phyloP scores from a whole-genome alignment of 1,139 yeast species.

The Kurtzmaniella quercitrusa region DNA sequence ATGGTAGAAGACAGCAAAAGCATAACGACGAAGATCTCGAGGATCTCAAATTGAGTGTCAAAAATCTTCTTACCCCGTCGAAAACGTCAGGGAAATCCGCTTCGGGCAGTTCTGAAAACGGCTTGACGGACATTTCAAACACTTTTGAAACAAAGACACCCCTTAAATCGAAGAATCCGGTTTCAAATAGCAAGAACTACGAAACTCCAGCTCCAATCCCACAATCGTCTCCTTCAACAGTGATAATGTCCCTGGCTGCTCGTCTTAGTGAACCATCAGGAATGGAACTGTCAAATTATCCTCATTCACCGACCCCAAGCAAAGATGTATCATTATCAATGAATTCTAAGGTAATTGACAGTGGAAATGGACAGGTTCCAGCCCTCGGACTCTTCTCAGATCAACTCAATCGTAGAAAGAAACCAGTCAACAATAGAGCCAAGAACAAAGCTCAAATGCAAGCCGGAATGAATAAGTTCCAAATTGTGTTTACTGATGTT shows the following conservation, averaged over 20 bases:
- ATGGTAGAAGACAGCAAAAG: conserved; percentile 9
- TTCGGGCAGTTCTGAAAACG: background rate
- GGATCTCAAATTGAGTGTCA: background rate
- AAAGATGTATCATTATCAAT: conserved; percentile 16
- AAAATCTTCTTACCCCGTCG: background rate
- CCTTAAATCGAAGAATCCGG: background rate
- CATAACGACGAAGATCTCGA: conserved; percentile 5
- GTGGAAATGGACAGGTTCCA: conserved; percentile 23
- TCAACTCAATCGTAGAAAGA: conserved; percentile 12
- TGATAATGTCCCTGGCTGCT: conserved; percentile 21
- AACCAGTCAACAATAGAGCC: conserved; percentile 5
- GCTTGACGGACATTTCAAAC: background rate
- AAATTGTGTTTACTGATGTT: conserved; percentile 50
- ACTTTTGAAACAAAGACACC: conserved; percentile 1
- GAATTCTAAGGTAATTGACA: conserved; percentile 6
- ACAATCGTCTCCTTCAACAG: conserved; percentile 31
- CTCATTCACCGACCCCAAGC: conserved; percentile 42
- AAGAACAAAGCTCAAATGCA: conserved; percentile 32
- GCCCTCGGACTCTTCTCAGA: conserved; percentile 44
- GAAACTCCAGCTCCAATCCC: conserved; percentile 5
- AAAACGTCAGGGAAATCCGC: background rate
- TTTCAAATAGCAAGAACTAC: background rate
- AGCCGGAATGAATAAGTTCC: conserved; percentile 48
- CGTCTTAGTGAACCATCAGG: conserved; percentile 11
- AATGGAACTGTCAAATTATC: conserved; percentile 10